A percentile compares a stretch with the other conserved stretches of the same genome.
Conservation (phyloP, 2,329 filamentous ascomycete species). For the Podosphaera xanthii region DNA sequence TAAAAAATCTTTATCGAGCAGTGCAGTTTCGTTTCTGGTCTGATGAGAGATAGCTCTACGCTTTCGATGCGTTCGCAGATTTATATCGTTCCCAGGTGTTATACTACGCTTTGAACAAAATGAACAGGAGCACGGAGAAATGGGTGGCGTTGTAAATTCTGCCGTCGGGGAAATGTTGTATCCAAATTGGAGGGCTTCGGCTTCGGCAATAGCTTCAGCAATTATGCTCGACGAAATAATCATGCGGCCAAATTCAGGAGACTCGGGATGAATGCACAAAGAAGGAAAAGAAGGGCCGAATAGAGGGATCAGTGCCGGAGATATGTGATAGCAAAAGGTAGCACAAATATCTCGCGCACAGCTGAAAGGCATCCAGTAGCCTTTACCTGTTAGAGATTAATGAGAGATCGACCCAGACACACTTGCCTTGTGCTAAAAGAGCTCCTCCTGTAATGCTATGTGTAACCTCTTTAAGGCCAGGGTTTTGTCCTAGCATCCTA, state of each 20-base stretch:
- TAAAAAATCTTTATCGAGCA: not conserved
- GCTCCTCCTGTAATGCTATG: constrained; percentile 89
- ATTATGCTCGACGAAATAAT: constrained; percentile 36
- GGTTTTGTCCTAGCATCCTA: constrained; percentile 58
- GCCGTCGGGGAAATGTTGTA: constrained; percentile 3
- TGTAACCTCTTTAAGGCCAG: constrained; percentile 67
- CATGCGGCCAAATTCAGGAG: constrained; percentile 43
- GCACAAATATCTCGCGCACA: constrained; percentile 72
- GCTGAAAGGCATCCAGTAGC: constrained; percentile 88
- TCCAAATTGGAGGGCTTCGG: constrained; percentile 20
- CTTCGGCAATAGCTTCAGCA: constrained; percentile 26
- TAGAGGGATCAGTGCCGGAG: constrained; percentile 67
- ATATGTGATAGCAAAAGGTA: constrained; percentile 72
- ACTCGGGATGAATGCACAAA: constrained; percentile 41
- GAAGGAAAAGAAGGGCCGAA: constrained; percentile 67
- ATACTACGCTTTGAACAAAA: not conserved
- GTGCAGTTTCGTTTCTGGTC: not conserved
- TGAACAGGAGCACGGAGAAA: not conserved
- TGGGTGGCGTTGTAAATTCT: not conserved
- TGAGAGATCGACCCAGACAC: not conserved
- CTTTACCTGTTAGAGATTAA: constrained; percentile 21
- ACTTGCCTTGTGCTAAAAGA: constrained; percentile 63
- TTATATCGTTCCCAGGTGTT: not conserved
- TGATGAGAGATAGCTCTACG: not conserved
- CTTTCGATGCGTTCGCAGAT: not conserved